These are phyloP conservation scores for Serendipita sp. DNA, from an alignment of 1,284 basidiomycete species.

Conservation along the genomic window DNA sequence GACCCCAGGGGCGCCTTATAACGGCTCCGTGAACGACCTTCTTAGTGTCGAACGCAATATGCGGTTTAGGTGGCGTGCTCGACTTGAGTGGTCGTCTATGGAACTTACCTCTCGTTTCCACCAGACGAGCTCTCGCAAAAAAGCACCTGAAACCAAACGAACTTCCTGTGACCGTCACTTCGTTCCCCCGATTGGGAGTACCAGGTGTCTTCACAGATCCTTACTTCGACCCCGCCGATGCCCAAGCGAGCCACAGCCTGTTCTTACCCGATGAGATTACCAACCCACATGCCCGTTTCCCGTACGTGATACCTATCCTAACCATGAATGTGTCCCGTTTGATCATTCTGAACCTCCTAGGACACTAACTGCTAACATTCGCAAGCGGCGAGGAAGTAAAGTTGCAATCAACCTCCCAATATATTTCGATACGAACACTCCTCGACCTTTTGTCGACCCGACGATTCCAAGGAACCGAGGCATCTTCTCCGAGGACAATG, in stretches of 20 bases:
- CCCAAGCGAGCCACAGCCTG: conserved; percentile 75
- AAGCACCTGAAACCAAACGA: conserved; percentile 76
- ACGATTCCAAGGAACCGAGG: conserved; percentile 75
- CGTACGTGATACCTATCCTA: conserved; percentile 41
- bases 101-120: background rate
- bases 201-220: conserved; percentile 88
- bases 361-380: conserved; percentile 91
- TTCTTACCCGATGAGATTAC: conserved; percentile 95
- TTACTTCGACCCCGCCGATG: conserved; percentile 55
- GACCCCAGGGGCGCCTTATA: conserved; percentile 90
- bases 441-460: conserved; percentile 79
- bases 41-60: conserved; percentile 89
- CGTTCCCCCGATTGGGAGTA: conserved; percentile 86
- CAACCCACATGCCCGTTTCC: conserved; percentile 94
- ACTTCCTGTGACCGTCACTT: conserved; percentile 84
- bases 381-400: conserved; percentile 79
- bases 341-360: conserved; percentile 28
- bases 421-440: conserved; percentile 80
- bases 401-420: conserved; percentile 93
- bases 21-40: conserved; percentile 72
- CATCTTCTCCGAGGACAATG: conserved; percentile 67
- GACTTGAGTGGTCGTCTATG: background rate
- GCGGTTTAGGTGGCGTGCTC: conserved; percentile 53
- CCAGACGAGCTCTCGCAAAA: conserved; percentile 71
- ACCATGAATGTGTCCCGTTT: conserved; percentile 11